These are phyloP conservation scores for Didymella exigua DNA, from an alignment of 2,329 filamentous ascomycete genomes.

Conservation along the genomic window DNA sequence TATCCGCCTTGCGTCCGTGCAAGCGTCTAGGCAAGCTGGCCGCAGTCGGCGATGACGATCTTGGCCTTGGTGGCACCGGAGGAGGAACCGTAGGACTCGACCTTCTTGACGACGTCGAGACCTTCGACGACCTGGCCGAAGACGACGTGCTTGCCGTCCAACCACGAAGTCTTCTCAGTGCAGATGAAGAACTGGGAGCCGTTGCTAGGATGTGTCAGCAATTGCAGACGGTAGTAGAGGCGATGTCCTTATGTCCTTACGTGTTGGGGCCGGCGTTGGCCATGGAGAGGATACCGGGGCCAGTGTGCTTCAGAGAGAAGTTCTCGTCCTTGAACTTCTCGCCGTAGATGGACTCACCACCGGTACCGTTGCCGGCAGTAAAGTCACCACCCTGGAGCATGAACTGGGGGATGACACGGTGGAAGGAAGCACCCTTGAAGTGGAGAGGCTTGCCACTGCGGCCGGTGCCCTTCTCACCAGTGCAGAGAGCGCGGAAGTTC, in stretches of 20 bases:
- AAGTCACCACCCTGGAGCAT: conserved; percentile 99
- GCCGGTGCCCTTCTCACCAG: conserved; percentile 87
- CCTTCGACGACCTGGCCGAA: conserved; percentile 70
- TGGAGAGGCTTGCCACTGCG: conserved; percentile 83
- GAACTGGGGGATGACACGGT: conserved; percentile 96
- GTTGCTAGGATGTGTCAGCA: conserved; percentile 67
- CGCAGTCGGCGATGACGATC: conserved; percentile 33
- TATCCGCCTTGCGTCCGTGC: conserved; percentile 11
- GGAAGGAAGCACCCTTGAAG: conserved; percentile 91
- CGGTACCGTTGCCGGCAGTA: conserved; percentile 82
- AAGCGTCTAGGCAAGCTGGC: conserved; percentile 27
- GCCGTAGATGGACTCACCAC: conserved; percentile 96
- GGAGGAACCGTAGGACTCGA: conserved; percentile 32
- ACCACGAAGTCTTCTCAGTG: conserved; percentile 83
- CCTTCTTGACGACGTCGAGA: conserved; percentile 32
- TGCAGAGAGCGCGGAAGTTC: conserved; percentile 93
- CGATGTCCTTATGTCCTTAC: background rate
- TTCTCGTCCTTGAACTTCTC: conserved; percentile 97
- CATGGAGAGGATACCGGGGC: conserved; percentile 93
- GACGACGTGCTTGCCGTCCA: conserved; percentile 82
- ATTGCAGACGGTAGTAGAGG: background rate
- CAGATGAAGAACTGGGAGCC: conserved; percentile 98
- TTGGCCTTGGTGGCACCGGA: conserved; percentile 29
- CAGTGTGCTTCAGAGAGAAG: conserved; percentile 88
- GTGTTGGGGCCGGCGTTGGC: conserved; percentile 82